These are phyloP conservation scores for Apostasia shenzhenica DNA, from an alignment of 106 monocot genomes.

Conservation along the genomic window DNA sequence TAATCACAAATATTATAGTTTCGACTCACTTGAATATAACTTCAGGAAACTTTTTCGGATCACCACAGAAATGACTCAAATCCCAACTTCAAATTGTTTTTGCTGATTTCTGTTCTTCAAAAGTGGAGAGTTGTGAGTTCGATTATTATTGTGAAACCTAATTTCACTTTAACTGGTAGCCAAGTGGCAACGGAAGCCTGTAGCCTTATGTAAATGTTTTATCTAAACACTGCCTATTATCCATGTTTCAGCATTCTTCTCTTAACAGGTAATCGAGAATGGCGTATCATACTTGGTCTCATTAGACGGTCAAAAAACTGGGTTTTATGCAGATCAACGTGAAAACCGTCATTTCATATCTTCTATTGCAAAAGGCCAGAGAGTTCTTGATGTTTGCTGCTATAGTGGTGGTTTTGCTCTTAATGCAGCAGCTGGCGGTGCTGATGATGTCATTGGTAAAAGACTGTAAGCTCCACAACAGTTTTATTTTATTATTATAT, in stretches of 20 bases:
- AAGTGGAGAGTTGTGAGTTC: no score
- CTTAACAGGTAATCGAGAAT: constrained; percentile 82
- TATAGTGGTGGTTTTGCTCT: constrained; percentile 95
- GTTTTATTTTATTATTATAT: background rate
- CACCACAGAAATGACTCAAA: no score
- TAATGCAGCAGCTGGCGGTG: constrained; percentile 74
- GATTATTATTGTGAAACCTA: no score
- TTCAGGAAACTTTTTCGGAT: no score
- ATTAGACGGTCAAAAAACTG: constrained; percentile 85
- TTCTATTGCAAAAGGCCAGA: constrained; percentile 50
- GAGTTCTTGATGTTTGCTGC: constrained; percentile 88
- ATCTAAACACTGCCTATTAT: no score
- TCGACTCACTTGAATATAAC: no score
- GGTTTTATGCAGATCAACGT: constrained; percentile 97
- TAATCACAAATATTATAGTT: no score
- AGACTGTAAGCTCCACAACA: constrained; percentile 22
- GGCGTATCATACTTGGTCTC: constrained; percentile 66
- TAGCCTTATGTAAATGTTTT: no score
- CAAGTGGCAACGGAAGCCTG: no score
- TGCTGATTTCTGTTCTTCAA: no score
- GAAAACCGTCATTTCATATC: constrained; percentile 77
- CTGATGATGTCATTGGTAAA: constrained; percentile 79
- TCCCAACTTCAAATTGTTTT: no score
- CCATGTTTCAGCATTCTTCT: background rate
- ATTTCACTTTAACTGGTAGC: no score